Base-by-base conservation (phyloP, 148 eudicot genomes). In the Chenopodium suecicum region DNA sequence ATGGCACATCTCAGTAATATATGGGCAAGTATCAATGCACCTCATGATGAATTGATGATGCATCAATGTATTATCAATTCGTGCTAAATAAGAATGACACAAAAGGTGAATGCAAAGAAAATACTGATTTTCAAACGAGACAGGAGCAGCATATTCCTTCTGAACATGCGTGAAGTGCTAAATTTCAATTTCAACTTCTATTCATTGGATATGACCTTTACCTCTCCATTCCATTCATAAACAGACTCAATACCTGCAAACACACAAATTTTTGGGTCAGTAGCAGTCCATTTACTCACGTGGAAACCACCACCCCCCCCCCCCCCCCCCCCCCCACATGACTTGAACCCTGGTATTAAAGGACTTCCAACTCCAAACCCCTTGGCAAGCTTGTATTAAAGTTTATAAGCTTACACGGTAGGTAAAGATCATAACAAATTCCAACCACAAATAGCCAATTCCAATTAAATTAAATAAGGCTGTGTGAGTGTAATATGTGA, bases 221-320 rank as follows among this genome's bases (percentile, higher is more conserved):
- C 98, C 96, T 91, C 91, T 84, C 97, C 98, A 72, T 93, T 81
- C 98, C 98, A 95, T 85, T 91, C 91, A 76, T 93, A 95, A 52
- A 93, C 91, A 7, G 98, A 95, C 83, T 93, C 98, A 63, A 95
- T 50, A 56, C 98, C 98, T 95, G 93, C 86, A 89, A 41, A 41
- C 44, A 37, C 52, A 9, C 52, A 48, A 48, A 48, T 48, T 48
- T 48, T 48, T 11, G 12, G 10, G 52, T 48, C 13, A 11, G 52
- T 48, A 48, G 12, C 11, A 48, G 52, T 48, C 52, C 52, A 48
- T 48, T 41, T 41, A 41, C 44, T 41, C 44, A 41, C 8, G 44
- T 41, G 44, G 44, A 5, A 41, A 41, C 8, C 44, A 41, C 13
- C 11, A 23, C 23, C 23, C 78, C 47, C 37, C 31, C 31, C 31